phyloP scores from a whole-genome alignment of 2,329 filamentous ascomycete genomes.

The Fusarium albosuccineum region DNA sequence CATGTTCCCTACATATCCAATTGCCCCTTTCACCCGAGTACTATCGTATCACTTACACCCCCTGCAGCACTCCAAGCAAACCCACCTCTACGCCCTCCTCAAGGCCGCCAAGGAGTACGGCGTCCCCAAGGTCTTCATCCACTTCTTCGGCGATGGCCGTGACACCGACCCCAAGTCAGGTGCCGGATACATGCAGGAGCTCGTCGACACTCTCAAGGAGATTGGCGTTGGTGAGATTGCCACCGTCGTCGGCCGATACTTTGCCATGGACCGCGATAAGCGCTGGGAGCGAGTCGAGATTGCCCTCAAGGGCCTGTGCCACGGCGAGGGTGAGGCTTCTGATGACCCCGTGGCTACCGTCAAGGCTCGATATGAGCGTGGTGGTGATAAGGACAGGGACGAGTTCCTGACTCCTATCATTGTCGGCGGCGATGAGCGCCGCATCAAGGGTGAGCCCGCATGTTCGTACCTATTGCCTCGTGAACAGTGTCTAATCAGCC shows the following conservation, averaged over 20 bases:
- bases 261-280: constrained; percentile 99
- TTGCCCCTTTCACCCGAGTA: constrained; percentile 1
- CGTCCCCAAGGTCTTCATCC: constrained; percentile 93
- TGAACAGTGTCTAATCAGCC: constrained; percentile 11
- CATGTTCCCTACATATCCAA: neutral
- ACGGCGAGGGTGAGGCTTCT: constrained; percentile 88
- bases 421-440: constrained; percentile 84
- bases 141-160: constrained; percentile 98
- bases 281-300: constrained; percentile 96
- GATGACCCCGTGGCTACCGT: constrained; percentile 88
- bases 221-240: constrained; percentile 89
- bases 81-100: constrained; percentile 88
- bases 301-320: constrained; percentile 86
- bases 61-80: constrained; percentile 89
- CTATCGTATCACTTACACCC: constrained; percentile 27
- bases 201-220: constrained; percentile 85
- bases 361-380: constrained; percentile 87
- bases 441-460: constrained; percentile 78
- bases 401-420: constrained; percentile 99
- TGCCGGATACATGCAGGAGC: constrained; percentile 86
- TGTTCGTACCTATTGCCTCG: neutral
- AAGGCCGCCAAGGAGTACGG: constrained; percentile 89
- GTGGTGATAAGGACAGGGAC: constrained; percentile 78
- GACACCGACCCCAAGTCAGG: constrained; percentile 98
- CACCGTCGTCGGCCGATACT: constrained; percentile 96